Evolutionary conservation across 176 grass and related monocot genomes (phyloP), one percentile per base, ranked within the genome.

Genomic region (Cenchrus purpureus): DNA sequence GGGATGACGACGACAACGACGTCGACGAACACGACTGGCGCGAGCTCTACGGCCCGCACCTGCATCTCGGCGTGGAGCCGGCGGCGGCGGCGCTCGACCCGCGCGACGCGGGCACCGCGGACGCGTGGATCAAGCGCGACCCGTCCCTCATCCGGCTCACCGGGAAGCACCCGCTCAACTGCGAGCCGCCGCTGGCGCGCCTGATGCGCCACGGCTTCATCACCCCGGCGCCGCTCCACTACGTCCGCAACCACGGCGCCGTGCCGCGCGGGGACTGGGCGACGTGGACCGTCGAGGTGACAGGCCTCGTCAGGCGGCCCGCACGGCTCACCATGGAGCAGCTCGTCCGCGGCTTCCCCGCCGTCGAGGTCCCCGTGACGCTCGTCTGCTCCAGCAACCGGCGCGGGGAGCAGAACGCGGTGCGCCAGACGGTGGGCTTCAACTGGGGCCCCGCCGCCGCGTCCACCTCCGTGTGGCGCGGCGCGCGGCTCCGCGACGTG

Each of bases 391-490:
- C 95, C 5, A 92, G 95, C 1, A 97, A 94, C 90, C 86, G 95
- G n/a, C 92, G 95, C 68, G 91, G 89, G 86, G 95, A 97, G 83
- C 95, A 97, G 79, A 97, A 97, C 86, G 90, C 91, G 95, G 84
- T 86, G 77, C 88, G 80, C 43, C 86, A 94, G 71, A 94, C 95
- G 10, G 76, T 91, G 31, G 95, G 95, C 0, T 97, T 97, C 88
- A 97, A 91, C 84, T 97, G 92, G 95, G 95, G 95, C 69, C 73
- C 95, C 0, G 88, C 68, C 3, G 95, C 85, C 4, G 67, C 92
- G 22, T 92, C 95, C 77, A 97, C 95, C 4, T 87, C 92, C 40
- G 90, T 94, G 42, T 97, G 95, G 95, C 83, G 88, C 34, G 92
- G 95, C 14, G 92, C 68, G 1, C 67, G 95, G 2, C 87, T 97